phyloP scores from a whole-genome alignment of 805 yeast genomes.

The Myxozyma melibiosi region DNA sequence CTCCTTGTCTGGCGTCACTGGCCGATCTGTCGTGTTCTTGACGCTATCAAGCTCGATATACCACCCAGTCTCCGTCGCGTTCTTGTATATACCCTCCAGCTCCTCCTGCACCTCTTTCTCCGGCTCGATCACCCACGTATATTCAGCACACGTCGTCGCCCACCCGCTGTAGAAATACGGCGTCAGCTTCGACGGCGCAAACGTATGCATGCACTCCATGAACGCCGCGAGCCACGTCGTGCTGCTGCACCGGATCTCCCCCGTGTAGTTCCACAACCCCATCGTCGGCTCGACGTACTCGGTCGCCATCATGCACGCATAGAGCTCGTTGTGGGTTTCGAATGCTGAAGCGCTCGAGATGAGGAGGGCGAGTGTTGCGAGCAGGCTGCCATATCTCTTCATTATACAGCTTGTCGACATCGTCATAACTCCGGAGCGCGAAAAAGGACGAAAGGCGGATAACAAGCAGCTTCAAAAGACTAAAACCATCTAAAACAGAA shows the following conservation, averaged over 20 bases:
- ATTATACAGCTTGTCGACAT: too few relatives aligned
- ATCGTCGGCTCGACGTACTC: not conserved
- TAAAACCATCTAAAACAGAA: too few relatives aligned
- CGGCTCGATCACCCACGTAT: not conserved
- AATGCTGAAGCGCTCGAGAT: not conserved
- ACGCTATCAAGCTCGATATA: not conserved
- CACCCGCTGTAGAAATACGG: slow-evolving; percentile 5
- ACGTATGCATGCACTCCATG: slow-evolving; percentile 6
- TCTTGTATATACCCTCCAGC: slow-evolving; percentile 2
- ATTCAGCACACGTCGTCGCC: not conserved
- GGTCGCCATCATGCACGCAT: slow-evolving; percentile 1
- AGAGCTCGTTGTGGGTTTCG: slow-evolving; percentile 12
- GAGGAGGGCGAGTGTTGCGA: too few relatives aligned
- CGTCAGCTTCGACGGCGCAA: slow-evolving; percentile 2
- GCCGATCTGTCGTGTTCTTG: not conserved
- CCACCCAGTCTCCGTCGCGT: slow-evolving; percentile 9
- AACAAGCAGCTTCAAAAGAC: too few relatives aligned
- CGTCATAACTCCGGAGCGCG: too few relatives aligned
- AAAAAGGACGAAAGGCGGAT: too few relatives aligned
- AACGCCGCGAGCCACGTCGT: not conserved
- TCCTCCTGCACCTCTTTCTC: not conserved
- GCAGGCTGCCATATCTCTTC: too few relatives aligned
- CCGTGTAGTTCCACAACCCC: not conserved
- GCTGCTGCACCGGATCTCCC: not conserved
- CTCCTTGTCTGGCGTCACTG: slow-evolving; percentile 1